phyloP scores from a whole-genome alignment of 192 early-diverging fungal species.

The Dissophora globulifera region DNA sequence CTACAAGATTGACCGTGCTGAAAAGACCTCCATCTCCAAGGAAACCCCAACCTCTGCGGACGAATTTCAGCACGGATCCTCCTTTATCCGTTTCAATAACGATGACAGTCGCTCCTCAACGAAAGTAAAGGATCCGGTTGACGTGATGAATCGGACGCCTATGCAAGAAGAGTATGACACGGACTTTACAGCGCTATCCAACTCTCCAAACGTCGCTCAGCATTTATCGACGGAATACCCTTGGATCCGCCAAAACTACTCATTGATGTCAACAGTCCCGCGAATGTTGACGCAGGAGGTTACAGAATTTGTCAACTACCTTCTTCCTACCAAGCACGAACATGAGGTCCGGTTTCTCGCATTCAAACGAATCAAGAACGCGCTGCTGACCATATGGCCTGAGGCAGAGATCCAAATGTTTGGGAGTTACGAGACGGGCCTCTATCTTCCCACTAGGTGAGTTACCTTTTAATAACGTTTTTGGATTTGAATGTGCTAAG shows the following conservation, averaged over 20 bases:
- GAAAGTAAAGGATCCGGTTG: too few relatives aligned
- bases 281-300: slow-evolving; percentile 69
- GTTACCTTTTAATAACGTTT: background rate
- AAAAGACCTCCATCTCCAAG: too few relatives aligned
- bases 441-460: slow-evolving; percentile 92
- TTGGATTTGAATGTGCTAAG: background rate
- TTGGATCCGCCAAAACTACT: slow-evolving; percentile 40
- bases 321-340: slow-evolving; percentile 85
- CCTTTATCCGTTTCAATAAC: slow-evolving; percentile 28
- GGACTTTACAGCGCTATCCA: too few relatives aligned
- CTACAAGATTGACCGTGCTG: too few relatives aligned
- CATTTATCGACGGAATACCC: slow-evolving; percentile 16
- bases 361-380: slow-evolving; percentile 68
- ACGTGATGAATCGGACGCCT: too few relatives aligned
- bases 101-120: background rate
- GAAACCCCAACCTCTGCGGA: slow-evolving; percentile 10
- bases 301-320: slow-evolving; percentile 77
- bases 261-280: slow-evolving; percentile 9
- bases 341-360: slow-evolving; percentile 79
- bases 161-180: too few relatives aligned
- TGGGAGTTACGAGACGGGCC: slow-evolving; percentile 87
- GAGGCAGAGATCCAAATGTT: slow-evolving; percentile 71
- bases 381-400: slow-evolving; percentile 59
- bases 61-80: slow-evolving; percentile 7
- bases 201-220: too few relatives aligned